phyloP scores from a whole-genome alignment of 192 early-diverging fungal species.

The Diversispora eburnea region DNA sequence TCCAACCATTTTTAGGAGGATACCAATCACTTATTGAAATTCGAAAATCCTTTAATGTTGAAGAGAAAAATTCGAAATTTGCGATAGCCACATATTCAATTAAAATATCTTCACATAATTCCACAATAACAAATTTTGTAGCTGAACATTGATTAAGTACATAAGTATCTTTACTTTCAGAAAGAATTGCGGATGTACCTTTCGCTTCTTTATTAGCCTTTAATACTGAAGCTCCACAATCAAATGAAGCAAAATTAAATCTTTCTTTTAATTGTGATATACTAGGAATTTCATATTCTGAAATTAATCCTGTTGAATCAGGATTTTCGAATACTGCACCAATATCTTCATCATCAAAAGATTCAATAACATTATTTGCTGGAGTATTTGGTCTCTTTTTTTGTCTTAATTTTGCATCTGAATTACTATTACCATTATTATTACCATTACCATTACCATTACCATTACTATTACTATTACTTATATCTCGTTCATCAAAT shows the following conservation, averaged over 20 bases:
- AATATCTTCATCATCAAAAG: background rate
- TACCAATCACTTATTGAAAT: constrained; percentile 76
- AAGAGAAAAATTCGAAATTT: constrained; percentile 96
- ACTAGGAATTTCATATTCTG: background rate
- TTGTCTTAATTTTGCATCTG: no score
- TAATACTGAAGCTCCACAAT: constrained; percentile 89
- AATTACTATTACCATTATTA: no score
- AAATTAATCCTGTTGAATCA: background rate
- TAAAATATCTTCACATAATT: constrained; percentile 91
- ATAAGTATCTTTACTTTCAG: constrained; percentile 91
- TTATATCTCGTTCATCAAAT: no score
- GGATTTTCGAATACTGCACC: background rate
- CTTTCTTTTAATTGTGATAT: constrained; percentile 46
- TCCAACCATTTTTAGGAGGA: constrained; percentile 77
- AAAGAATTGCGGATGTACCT: constrained; percentile 75
- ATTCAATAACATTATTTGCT: no score
- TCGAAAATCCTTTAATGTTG: constrained; percentile 84
- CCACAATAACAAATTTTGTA: constrained; percentile 82
- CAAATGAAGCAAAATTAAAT: constrained; percentile 94
- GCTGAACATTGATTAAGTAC: constrained; percentile 89
- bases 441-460: no score
- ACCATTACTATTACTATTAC: no score
- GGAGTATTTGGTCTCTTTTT: no score
- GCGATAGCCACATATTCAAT: constrained; percentile 87
- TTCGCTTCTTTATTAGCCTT: constrained; percentile 82